Base-by-base conservation (phyloP, 768 basidiomycete genomes). In the Rubroboletus pulcherrimus region DNA sequence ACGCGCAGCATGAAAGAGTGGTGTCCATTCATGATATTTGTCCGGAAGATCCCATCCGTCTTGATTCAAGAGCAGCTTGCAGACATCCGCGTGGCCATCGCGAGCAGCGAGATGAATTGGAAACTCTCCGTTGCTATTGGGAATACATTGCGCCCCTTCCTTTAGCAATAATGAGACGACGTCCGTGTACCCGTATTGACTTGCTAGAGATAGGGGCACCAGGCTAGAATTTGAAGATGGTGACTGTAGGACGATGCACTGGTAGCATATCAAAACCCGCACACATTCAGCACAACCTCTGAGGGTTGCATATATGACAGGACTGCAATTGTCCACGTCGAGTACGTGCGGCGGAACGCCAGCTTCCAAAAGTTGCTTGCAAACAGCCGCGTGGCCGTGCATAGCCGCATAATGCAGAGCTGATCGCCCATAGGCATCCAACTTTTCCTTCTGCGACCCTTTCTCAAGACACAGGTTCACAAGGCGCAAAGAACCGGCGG, bases 11-110 rank as follows among this genome's bases (percentile, higher is more conserved):
- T 98, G 95, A 66, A 95, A 93, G 42, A 98, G 78, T 26, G 97
- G 97, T 7, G 95, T 98, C 93, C 96, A 98, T 69, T 97, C 93
- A 67, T 96, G 90, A 71, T 96, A 98, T 73, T 95, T 98, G 78
- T 99, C 97, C 1, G 87, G 85, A 8, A 82, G 78, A 71, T 92
- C 93, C 85, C 86, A 92, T 38, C 86, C 92, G 47, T 84, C 87
- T 39, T 83, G 83, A 31, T 76, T 76, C 5, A 93, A 74, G 34
- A 99, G 81, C 7, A 93, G 71, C 55, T 74, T 78, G 69, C 95
- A 96, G 19, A 97, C 83, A n/a, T 86, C 82, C 8, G 81, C 81
- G 59, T 97, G 94, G 4, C 97, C 97, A 66, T 93, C 89, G 54
- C 91, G 83, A 8, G 95, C 94, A 24, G 97, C 96, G 24, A 98